Percentiles rank a stretch among this genome's conserved stretches.
Conservation (phyloP, 1,284 basidiomycete species). For the Grifola frondosa region DNA sequence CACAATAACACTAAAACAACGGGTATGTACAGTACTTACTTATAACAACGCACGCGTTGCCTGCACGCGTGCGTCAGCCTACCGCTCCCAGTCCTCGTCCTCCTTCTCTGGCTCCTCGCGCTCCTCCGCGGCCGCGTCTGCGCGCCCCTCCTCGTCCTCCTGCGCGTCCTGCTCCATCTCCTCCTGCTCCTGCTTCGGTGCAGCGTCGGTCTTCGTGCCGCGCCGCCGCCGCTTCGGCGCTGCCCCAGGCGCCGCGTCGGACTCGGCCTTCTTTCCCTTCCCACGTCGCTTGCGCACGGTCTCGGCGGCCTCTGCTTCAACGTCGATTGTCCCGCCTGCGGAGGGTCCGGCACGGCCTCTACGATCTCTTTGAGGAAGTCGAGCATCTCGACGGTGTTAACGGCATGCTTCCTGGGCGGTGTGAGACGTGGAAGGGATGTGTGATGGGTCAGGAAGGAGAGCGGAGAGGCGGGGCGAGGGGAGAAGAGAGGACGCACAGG, state of each 20-base stretch:
- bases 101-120: constrained; percentile 18
- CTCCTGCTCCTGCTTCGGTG: constrained; percentile 19
- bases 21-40: too few relatives aligned
- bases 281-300: constrained; percentile 55
- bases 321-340: constrained; percentile 71
- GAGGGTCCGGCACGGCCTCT: constrained; percentile 89
- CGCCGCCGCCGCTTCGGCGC: constrained; percentile 27
- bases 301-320: constrained; percentile 59
- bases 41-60: too few relatives aligned
- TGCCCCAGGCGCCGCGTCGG: constrained; percentile 28
- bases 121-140: constrained; percentile 13
- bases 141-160: constrained; percentile 16
- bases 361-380: constrained; percentile 97
- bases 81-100: constrained; percentile 16
- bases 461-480: neutral
- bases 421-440: constrained; percentile 5
- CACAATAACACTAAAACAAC: too few relatives aligned
- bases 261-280: constrained; percentile 45
- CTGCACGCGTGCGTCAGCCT: too few relatives aligned
- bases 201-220: constrained; percentile 36
- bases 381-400: constrained; percentile 86
- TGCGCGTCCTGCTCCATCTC: constrained; percentile 25
- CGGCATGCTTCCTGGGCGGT: constrained; percentile 83
- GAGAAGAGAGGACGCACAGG: constrained; percentile 61
- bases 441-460: neutral